Evolutionary conservation across 1,284 basidiomycete species (phyloP).

Genomic region (Leccinum solheimii): DNA sequence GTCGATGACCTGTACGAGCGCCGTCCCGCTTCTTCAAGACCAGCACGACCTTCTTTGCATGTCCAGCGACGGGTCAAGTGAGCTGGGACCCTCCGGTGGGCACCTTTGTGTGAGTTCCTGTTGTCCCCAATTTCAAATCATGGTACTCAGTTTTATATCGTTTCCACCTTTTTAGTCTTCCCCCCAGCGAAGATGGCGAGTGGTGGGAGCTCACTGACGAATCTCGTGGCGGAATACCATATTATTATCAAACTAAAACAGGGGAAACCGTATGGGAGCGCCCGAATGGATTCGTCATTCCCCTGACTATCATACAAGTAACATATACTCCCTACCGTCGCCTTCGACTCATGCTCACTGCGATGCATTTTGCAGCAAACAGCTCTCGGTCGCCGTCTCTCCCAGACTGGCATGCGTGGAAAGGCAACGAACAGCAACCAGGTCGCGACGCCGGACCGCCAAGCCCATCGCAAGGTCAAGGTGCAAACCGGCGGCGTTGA

Average conservation of each 20-base stretch:
- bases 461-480: conserved; percentile 38
- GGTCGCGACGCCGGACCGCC: conserved; percentile 21
- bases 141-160: conserved; percentile 6
- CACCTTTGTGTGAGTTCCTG: conserved; percentile 72
- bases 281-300: conserved; percentile 86
- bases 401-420: conserved; percentile 38
- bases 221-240: conserved; percentile 73
- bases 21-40: conserved; percentile 47
- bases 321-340: conserved; percentile 6
- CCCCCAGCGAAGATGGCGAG: conserved; percentile 81
- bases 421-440: conserved; percentile 9
- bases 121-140: conserved; percentile 17
- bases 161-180: conserved; percentile 53
- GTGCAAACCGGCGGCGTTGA: conserved; percentile 39
- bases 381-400: conserved; percentile 68
- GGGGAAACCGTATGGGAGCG: conserved; percentile 88
- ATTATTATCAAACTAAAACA: conserved; percentile 91
- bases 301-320: conserved; percentile 83
- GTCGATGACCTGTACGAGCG: conserved; percentile 13
- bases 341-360: conserved; percentile 13
- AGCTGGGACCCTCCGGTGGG: conserved; percentile 92
- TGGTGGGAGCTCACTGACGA: conserved; percentile 95
- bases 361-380: conserved; percentile 55
- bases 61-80: conserved; percentile 88
- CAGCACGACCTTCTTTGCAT: conserved; percentile 85